Evolutionary conservation across 345 rosid species (phyloP).

Genomic region (Conringia planisiliqua): DNA sequence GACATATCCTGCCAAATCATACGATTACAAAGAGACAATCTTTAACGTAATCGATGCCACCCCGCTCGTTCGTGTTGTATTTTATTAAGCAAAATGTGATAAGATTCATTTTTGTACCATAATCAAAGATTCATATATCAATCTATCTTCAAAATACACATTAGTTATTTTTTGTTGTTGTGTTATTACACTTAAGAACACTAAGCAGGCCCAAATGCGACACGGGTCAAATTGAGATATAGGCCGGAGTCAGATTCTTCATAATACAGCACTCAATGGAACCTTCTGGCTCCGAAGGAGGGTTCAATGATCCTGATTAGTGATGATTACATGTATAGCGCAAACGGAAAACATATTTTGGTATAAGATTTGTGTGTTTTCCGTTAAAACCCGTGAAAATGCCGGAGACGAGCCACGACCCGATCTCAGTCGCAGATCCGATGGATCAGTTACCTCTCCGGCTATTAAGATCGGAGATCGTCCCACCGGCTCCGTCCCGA

Average conservation of each 20-base stretch:
- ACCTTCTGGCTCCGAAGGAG: neutral
- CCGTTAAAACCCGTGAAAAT: slow-evolving; percentile 35
- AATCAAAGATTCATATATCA: too few species aligned
- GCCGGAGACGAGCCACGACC: slow-evolving; percentile 41
- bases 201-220: too few species aligned
- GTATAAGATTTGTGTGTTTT: slow-evolving; percentile 17
- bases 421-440: slow-evolving; percentile 42
- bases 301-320: neutral
- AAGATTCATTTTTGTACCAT: too few species aligned
- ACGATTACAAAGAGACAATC: neutral
- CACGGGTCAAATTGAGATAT: too few species aligned
- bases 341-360: neutral
- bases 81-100: neutral
- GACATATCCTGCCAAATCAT: neutral
- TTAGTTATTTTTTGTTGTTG: too few species aligned
- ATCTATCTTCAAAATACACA: too few species aligned
- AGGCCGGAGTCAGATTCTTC: too few species aligned
- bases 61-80: neutral
- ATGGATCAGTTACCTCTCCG: slow-evolving; percentile 56
- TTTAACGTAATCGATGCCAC: neutral
- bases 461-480: slow-evolving; percentile 53
- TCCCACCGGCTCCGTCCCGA: slow-evolving; percentile 70
- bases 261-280: too few species aligned
- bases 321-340: neutral
- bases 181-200: too few species aligned